A percentile compares a stretch with the other conserved stretches of the same genome.
Conservation (phyloP, 2,329 filamentous ascomycete species). For the Talaromyces funiculosus region DNA sequence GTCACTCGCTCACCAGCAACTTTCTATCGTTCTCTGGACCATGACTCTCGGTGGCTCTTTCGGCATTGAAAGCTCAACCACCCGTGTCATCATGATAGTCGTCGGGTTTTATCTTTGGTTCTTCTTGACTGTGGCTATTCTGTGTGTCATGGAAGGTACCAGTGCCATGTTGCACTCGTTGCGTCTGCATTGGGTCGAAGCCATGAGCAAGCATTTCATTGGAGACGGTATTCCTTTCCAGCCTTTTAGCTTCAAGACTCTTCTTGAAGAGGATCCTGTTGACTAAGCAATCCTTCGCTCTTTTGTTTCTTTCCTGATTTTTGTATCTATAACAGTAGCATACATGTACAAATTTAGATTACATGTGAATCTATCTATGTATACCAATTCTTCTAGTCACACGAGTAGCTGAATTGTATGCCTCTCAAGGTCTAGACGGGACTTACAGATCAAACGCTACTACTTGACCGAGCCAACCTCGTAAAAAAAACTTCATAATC, state of each 20-base stretch:
- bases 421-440: too few species aligned
- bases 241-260: conserved; percentile 78
- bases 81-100: conserved; percentile 75
- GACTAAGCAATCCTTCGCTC: conserved; percentile 27
- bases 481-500: not conserved
- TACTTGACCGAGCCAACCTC: too few species aligned
- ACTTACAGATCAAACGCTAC: too few species aligned
- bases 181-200: conserved; percentile 92
- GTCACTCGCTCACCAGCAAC: conserved; percentile 94
- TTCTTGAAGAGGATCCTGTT: conserved; percentile 72
- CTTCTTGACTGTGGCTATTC: conserved; percentile 68
- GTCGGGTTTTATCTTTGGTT: conserved; percentile 87
- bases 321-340: conserved; percentile 10
- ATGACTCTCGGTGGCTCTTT: conserved; percentile 88
- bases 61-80: conserved; percentile 52
- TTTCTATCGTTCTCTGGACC: conserved; percentile 89
- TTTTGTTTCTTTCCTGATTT: not conserved
- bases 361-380: not conserved
- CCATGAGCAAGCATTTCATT: conserved; percentile 95
- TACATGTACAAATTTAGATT: conserved; percentile 9
- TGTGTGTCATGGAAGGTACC: conserved; percentile 94
- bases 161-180: conserved; percentile 92
- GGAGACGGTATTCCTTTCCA: conserved; percentile 81
- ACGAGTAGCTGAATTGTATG: too few species aligned
- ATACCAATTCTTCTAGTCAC: not conserved